Evolutionary conservation across 169 alveolate species (phyloP), one percentile per base, ranked within the genome.

Genomic region (Neospora caninum): DNA sequence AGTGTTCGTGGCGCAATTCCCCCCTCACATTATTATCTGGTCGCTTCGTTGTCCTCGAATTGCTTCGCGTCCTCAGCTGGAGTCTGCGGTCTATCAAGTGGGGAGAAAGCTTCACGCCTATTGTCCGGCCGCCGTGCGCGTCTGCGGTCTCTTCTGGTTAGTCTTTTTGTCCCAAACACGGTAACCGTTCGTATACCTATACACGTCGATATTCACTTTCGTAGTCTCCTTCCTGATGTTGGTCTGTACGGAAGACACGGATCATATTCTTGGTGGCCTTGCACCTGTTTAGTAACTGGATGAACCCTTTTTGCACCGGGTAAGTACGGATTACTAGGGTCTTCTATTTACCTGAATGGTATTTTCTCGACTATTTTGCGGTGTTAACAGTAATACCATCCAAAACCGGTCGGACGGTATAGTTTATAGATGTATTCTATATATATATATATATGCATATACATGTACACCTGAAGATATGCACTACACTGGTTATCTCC

Each of bases 91-190:
- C 69, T n/a, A 82, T 42, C 67, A 82, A 36, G 7, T 82, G 89
- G 89, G 89, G 89, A 43, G 89, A 82, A 31, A 49, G 4, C 20
- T 82, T 82, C 41, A 20, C 67, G 34, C 64, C 89, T 36, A 43
- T 82, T 41, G 89, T 82, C 38, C 54, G 89, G 34, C 89, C 89
- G 34, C 69, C 41, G 34, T 29, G 18, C 64, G 64, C 39, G 29
- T 13, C 31, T 9, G 31, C 42, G n/a, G 42, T 20, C 13, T 78
- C 49, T n/a, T 6, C 45, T 16, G 86, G 86, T 78, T 10, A 78
- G 86, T 38, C 45, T n/a, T 20, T 27, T 20, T 27, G 27, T 18
- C 22, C 41, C 39, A n/a, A 78, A 20, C 39, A 78, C 86, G 45
- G 86, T 73, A n/a, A 41, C 84, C n/a, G 43, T 7, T 73, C 27